Conservation (phyloP, 805 yeast species). For the Kluyveromyces dobzhanskii region DNA sequence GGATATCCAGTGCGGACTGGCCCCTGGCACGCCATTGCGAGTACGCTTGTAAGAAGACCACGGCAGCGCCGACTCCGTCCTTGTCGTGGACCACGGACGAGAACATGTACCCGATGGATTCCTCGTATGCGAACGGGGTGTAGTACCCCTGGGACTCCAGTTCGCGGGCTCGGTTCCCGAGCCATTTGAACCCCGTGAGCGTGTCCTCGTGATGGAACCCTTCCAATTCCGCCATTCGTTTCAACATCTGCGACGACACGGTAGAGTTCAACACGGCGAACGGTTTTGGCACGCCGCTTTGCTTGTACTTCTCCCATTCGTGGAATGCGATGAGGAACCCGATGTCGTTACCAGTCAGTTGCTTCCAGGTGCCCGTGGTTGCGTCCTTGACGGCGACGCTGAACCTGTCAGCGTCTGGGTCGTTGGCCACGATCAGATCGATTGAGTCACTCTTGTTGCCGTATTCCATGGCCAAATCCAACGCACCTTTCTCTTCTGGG, state of each 20-base stretch:
- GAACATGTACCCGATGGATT: slow-evolving; percentile 94
- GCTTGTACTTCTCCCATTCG: slow-evolving; percentile 33
- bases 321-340: slow-evolving; percentile 78
- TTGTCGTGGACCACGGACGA: slow-evolving; percentile 69
- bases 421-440: slow-evolving; percentile 72
- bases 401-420: slow-evolving; percentile 96
- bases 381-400: slow-evolving; percentile 56
- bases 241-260: slow-evolving; percentile 80
- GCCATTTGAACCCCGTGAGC: slow-evolving; percentile 95
- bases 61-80: slow-evolving; percentile 82
- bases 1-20: slow-evolving; percentile 31
- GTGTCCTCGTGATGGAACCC: slow-evolving; percentile 71
- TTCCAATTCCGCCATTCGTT: slow-evolving; percentile 52
- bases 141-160: slow-evolving; percentile 51
- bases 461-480: slow-evolving; percentile 54
- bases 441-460: slow-evolving; percentile 46
- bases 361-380: slow-evolving; percentile 47
- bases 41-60: slow-evolving; percentile 66
- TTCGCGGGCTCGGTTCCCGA: slow-evolving; percentile 80
- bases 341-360: slow-evolving; percentile 84
- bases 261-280: slow-evolving; percentile 67
- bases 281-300: slow-evolving; percentile 32
- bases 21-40: slow-evolving; percentile 41
- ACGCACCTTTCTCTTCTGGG: slow-evolving; percentile 92
- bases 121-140: slow-evolving; percentile 91